Evolutionary conservation across 192 early-diverging fungal genomes (phyloP).

Genomic region (Coemansia sp.): DNA sequence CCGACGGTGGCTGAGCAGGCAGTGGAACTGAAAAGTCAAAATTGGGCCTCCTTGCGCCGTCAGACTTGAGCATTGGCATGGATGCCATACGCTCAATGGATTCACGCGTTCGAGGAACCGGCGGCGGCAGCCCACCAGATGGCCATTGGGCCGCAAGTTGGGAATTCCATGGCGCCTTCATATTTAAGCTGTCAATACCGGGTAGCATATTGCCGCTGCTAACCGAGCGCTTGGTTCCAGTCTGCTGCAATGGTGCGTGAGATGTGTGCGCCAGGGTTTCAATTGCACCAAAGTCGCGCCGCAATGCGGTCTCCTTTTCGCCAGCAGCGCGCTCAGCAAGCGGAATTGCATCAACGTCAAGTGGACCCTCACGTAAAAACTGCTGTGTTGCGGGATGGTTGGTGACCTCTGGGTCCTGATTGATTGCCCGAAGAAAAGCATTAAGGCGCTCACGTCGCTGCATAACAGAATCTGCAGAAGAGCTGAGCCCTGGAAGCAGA

Average conservation of each 20-base stretch:
- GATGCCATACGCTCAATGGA: slow-evolving; percentile 54
- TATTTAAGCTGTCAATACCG: slow-evolving; percentile 5
- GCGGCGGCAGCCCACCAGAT: slow-evolving; percentile 1
- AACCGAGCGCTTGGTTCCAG: slow-evolving; percentile 28
- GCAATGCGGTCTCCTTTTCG: slow-evolving; percentile 13
- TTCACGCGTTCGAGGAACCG: slow-evolving; percentile 28
- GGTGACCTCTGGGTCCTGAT: slow-evolving; percentile 26
- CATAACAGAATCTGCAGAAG: slow-evolving; percentile 40
- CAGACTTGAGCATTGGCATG: slow-evolving; percentile 41
- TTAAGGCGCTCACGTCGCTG: slow-evolving; percentile 50
- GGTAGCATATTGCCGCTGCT: slow-evolving; percentile 31
- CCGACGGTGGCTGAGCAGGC: slow-evolving; percentile 13
- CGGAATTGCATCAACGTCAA: slow-evolving; percentile 33
- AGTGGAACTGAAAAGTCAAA: slow-evolving; percentile 39
- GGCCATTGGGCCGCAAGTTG: slow-evolving; percentile 24
- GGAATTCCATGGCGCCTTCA: slow-evolving; percentile 24
- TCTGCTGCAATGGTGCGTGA: slow-evolving; percentile 11
- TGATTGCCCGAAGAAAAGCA: slow-evolving; percentile 34
- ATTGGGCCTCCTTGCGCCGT: slow-evolving; percentile 15
- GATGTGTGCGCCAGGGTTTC: slow-evolving; percentile 19
- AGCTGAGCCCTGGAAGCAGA: slow-evolving; percentile 38
- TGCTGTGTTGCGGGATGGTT: slow-evolving; percentile 27
- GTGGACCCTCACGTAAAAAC: slow-evolving; percentile 42
- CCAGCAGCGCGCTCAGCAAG: slow-evolving; percentile 29
- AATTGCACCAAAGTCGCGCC: slow-evolving; percentile 10